phyloP scores from a whole-genome alignment of 139 green algal species.

The Haematococcus sp. region DNA sequence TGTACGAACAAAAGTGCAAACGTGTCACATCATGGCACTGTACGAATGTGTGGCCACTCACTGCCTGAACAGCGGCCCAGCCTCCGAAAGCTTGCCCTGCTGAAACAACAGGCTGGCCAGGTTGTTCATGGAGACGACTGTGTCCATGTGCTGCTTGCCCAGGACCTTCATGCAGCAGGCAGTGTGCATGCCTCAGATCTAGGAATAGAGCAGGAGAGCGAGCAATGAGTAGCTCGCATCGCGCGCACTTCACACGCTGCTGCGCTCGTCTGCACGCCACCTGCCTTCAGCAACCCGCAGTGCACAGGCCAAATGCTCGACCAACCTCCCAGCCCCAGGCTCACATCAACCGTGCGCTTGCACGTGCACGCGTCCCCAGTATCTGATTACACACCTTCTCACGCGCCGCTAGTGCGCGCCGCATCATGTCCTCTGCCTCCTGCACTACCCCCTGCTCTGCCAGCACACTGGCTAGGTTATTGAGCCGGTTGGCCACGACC shows the following conservation, averaged over 20 bases:
- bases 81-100: slow-evolving; percentile 15
- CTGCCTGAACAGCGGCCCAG: slow-evolving; percentile 6
- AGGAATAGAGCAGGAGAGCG: no score
- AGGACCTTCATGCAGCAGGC: not conserved
- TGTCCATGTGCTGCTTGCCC: slow-evolving; percentile 15
- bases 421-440: slow-evolving; percentile 17
- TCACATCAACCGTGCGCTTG: no score
- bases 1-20: no score
- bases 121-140: slow-evolving; percentile 13
- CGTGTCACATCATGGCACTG: no score
- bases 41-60: not conserved
- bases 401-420: not conserved
- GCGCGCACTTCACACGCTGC: no score
- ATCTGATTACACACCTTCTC: not conserved
- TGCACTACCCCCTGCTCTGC: slow-evolving; percentile 7
- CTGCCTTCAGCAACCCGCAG: no score
- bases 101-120: slow-evolving; percentile 20
- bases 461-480: slow-evolving; percentile 24
- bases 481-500: slow-evolving; percentile 16
- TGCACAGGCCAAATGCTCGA: no score
- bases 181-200: no score
- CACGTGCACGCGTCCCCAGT: no score
- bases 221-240: no score
- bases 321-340: no score
- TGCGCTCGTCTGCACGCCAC: no score